Base-by-base conservation (phyloP, 2,329 filamentous ascomycete species). In the Claviceps lovelessii region DNA sequence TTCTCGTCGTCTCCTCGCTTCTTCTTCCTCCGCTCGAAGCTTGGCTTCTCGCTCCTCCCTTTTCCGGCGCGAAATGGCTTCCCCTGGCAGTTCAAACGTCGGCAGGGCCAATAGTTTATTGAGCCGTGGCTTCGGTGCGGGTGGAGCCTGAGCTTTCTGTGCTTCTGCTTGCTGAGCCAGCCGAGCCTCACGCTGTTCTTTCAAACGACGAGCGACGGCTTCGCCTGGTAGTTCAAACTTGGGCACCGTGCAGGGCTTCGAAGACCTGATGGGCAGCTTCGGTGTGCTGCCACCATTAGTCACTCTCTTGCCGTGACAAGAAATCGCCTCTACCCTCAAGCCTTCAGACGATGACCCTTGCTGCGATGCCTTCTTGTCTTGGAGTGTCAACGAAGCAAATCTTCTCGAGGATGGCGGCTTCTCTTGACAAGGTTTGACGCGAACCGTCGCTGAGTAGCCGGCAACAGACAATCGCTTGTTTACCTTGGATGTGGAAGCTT, bases 221-320 rank as follows among this genome's bases (percentile, higher is more conserved):
- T 85, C 81, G 10, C 82, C 81, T 0, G 81, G 79, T 13, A 85
- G 73, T 65, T 84, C 79, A 63, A 83, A 85, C 0, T 72, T 75
- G 2, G 81, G 66, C 9, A 75, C 66, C 1, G 80, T 84, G 3
- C 71, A 71, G 17, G 73, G 69, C 62, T 80, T 84, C 42, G 68
- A 71, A 9, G 80, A 80, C 62, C 75, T 83, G 28, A 67, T 64
- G 6, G 70, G 63, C 23, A 72, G 67, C 59, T 75, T 80, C 4
- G 73, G 72, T 54, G 51, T 51, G 59, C 23, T 19, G 58, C 47
- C 28, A 42, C 61, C 61, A 33, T 53, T 51, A 28, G 47, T 56
- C 13, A 50, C 47, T 9, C 62, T 53, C 49, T 64, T 62, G 37
- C 56, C 54, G 23, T 62, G 61, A 39, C 60, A 55, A 37, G 58